Percentiles rank a stretch among this genome's conserved stretches.
Conservation (phyloP, 805 yeast species). For the Yamadazyma takamatsuzukensis region DNA sequence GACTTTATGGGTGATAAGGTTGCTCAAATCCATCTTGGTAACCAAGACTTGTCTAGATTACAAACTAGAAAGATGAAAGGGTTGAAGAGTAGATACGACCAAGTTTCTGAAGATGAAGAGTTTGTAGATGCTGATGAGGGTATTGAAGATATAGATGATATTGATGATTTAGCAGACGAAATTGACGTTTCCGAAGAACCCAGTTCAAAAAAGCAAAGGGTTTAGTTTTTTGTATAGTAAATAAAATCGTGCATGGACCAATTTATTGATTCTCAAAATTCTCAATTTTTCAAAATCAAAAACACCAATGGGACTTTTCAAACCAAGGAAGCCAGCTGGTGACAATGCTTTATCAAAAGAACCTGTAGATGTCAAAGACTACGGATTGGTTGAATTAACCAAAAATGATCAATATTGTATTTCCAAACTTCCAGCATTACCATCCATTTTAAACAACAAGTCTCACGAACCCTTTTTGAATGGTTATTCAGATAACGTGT, state of each 20-base stretch:
- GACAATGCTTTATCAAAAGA: no score
- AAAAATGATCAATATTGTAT: constrained; percentile 57
- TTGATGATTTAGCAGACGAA: constrained; percentile 19
- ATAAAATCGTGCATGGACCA: no score
- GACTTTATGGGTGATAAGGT: constrained; percentile 95
- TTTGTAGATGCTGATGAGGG: constrained; percentile 22
- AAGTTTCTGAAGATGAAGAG: constrained; percentile 54
- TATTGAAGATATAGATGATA: constrained; percentile 14
- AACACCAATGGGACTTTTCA: no score
- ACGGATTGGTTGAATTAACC: constrained; percentile 51
- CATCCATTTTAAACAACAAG: constrained; percentile 30
- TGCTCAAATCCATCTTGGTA: constrained; percentile 94
- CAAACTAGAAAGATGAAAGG: constrained; percentile 99
- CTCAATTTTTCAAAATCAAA: no score
- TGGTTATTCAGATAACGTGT: constrained; percentile 45
- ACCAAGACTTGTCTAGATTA: constrained; percentile 82
- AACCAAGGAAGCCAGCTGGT: no score
- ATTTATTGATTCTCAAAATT: no score
- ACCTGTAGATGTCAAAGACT: no score
- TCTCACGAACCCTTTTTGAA: constrained; percentile 15
- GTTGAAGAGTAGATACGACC: constrained; percentile 82
- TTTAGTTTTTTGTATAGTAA: constrained; percentile 11
- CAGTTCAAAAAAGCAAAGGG: constrained; percentile 34
- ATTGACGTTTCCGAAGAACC: constrained; percentile 7
- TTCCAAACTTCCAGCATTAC: constrained; percentile 53